phyloP scores from a whole-genome alignment of 2,329 filamentous ascomycete species.

The Coniochaeta hoffmannii region DNA sequence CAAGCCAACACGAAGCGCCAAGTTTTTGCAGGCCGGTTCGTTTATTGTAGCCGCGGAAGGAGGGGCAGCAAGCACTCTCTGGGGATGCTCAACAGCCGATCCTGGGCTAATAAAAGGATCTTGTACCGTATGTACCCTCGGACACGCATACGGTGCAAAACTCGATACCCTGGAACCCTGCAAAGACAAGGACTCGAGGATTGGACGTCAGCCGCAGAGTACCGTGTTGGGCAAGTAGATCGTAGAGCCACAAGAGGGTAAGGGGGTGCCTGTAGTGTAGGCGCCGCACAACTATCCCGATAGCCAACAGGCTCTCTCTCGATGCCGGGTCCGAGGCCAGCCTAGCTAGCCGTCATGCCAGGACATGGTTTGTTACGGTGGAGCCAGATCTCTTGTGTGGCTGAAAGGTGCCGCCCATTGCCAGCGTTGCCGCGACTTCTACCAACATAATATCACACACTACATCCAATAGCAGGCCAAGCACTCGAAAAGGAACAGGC shows the following conservation, averaged over 20 bases:
- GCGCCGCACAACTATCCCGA: too few species aligned
- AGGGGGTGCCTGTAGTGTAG: too few species aligned
- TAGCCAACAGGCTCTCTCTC: neutral
- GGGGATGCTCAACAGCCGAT: neutral
- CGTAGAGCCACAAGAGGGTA: neutral
- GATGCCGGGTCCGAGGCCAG: neutral
- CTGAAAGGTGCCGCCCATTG: too few species aligned
- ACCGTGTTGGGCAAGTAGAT: neutral
- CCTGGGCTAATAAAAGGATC: neutral
- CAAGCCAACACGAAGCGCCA: constrained; percentile 1
- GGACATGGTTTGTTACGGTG: neutral
- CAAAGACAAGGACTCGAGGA: neutral
- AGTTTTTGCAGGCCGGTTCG: neutral
- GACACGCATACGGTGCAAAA: neutral
- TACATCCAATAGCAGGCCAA: too few species aligned
- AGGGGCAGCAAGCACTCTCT: neutral
- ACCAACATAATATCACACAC: too few species aligned
- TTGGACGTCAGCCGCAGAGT: neutral
- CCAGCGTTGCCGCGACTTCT: too few species aligned
- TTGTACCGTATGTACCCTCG: neutral
- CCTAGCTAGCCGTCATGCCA: too few species aligned
- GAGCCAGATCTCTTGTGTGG: neutral
- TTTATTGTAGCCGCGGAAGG: neutral
- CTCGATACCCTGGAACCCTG: too few species aligned
- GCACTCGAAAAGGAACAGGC: too few species aligned